Conservation (phyloP, 148 eudicot genomes). For the Vaccinium corymbosum region DNA sequence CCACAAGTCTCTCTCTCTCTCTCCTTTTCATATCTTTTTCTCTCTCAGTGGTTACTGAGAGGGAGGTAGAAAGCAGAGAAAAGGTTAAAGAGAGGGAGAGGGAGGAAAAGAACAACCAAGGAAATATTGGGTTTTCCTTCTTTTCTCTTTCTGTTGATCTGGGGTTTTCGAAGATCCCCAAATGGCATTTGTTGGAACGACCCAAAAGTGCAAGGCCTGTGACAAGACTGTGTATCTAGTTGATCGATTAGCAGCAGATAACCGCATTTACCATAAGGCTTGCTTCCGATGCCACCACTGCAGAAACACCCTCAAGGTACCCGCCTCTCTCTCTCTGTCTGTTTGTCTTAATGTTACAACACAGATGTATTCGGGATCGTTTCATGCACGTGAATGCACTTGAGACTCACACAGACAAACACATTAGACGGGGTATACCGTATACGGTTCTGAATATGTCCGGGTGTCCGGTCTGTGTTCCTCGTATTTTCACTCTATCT, state of each 20-base stretch:
- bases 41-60: not conserved
- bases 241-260: conserved; percentile 60
- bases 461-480: no score
- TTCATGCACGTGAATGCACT: not conserved
- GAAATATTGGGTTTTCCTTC: no score
- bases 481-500: no score
- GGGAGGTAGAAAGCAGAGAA: not conserved
- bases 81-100: conserved; percentile 4
- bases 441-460: no score
- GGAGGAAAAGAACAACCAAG: not conserved
- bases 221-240: conserved; percentile 76
- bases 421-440: no score
- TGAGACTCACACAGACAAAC: no score
- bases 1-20: conserved; percentile 13
- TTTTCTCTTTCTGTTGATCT: not conserved
- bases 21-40: not conserved
- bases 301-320: conserved; percentile 81
- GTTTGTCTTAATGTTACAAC: not conserved
- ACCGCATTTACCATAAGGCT: conserved; percentile 63
- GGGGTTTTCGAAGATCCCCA: not conserved
- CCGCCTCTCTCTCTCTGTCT: not conserved
- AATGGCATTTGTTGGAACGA: conserved; percentile 53
- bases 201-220: conserved; percentile 71
- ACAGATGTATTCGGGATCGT: not conserved
- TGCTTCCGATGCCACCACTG: conserved; percentile 92